Evolutionary conservation across 176 grass and related monocot species (phyloP).

Genomic region (Oryza australiensis): DNA sequence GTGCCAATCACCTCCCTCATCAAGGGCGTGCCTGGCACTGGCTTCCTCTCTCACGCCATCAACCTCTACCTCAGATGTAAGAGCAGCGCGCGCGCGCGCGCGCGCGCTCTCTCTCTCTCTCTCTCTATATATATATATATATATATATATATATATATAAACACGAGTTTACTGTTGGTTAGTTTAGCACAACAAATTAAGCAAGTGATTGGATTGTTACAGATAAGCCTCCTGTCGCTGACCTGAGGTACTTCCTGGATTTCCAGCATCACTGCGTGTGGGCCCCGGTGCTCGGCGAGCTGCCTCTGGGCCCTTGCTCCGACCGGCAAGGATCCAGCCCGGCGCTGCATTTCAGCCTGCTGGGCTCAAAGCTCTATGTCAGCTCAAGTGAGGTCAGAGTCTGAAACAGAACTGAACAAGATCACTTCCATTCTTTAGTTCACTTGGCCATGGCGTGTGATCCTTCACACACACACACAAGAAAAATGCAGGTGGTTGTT

Average conservation of each 20-base stretch:
- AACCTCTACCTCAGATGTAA: conserved; percentile 97
- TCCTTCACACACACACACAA: not conserved
- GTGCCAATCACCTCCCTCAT: conserved; percentile 88
- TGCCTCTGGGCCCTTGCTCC: conserved; percentile 78
- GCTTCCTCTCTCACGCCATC: conserved; percentile 95
- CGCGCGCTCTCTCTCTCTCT: no score
- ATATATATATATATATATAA: no score
- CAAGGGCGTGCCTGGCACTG: conserved; percentile 60
- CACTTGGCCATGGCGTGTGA: not conserved
- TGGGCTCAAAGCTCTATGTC: conserved; percentile 82
- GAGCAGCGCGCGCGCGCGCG: no score
- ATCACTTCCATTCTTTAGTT: not conserved
- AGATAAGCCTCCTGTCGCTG: conserved; percentile 96
- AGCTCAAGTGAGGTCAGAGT: conserved; percentile 59
- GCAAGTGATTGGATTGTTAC: conserved; percentile 20
- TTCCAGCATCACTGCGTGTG: conserved; percentile 86
- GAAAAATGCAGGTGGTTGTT: conserved; percentile 52
- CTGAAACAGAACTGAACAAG: not conserved
- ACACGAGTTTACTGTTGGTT: not conserved
- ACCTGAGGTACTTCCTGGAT: conserved; percentile 96
- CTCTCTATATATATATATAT: no score
- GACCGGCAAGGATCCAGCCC: conserved; percentile 50
- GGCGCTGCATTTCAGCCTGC: conserved; percentile 61
- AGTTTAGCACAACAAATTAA: not conserved
- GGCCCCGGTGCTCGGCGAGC: conserved; percentile 68